Base-by-base conservation (phyloP, 2,329 filamentous ascomycete genomes). In the Monosporascus sp. region DNA sequence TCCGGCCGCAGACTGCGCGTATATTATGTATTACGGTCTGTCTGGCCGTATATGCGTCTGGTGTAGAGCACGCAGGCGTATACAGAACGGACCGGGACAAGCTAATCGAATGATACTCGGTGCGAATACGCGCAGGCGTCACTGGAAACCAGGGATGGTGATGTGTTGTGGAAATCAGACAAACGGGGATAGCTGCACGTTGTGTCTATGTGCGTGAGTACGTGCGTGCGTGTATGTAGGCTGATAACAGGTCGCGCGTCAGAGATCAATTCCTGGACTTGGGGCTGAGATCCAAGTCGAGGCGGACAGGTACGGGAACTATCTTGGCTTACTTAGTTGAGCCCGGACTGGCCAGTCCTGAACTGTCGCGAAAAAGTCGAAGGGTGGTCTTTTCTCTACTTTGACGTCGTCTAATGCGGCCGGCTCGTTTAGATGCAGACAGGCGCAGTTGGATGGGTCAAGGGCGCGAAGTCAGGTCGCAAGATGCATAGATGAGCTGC, bases 401-500 rank as follows among this genome's bases (percentile, higher is more conserved):
- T 27, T 24, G 42, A 34, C 31, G 42, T 46, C 24, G 42, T 46
- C n/a, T 46, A 31, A 46, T 46, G 24, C 42, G 42, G 27, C 36
- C 41, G 47, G 41, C 31, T 51, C 27, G 39, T 47, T 24, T 48
- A 44, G 48, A 49, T 37, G 51, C 41, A 27, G 27, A 52, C 15
- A 31, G 45, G n/a, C 45, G 36, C 37, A 54, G 38, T 37, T 25
- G 47, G 20, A 20, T 20, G 44, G 31, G 34, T 47, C 31, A 9
- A 45, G 50, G 48, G 15, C 44, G 48, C 6, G 41, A 50, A 46
- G 22, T 49, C 39, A 22, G 50, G 48, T 38, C 47, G 47, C 22
- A 42, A 49, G 37, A 41, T 41, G 36, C 48, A 57, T 55, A 53
- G 59, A 51, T 60, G 56, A 57, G 59, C 58, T 63, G 62, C 57